Evolutionary conservation across 2,329 filamentous ascomycete genomes (phyloP), one percentile per base, ranked within the genome.

Genomic region (Cladosporium cucumerinum): DNA sequence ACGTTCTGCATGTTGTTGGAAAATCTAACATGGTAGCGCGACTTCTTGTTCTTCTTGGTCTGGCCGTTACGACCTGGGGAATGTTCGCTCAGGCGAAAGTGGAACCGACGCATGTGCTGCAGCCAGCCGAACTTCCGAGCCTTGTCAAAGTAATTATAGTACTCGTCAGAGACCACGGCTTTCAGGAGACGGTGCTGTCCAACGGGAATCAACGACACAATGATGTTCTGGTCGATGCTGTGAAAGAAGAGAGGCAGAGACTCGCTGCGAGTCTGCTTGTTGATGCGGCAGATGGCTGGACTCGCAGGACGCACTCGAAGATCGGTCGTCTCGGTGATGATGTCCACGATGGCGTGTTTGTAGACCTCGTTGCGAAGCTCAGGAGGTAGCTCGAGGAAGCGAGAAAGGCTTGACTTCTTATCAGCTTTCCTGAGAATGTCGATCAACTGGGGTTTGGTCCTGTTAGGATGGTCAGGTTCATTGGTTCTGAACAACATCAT

Each of bases 281-380:
- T 48, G 46, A 43, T 28, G 2, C 32, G 55, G 46, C 63, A 43
- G 48, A 65, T 60, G 23, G 48, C 21, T 25, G 63, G 63, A 14
- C 36, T 26, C 10, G 28, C 14, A 11, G 63, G 63, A 18, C 57
- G 57, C 11, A 61, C 57, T 7, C 30, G 63, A 23, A 28, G n/a
- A 12, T 26, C 23, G 28, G 28, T 30, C 5, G 10, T 12, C 18
- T 36, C 10, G 23, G 39, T 18, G 8, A 30, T 18, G 25, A 52
- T 18, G n/a, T 57, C 43, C 18, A 26, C 49, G n/a, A 62, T n/a
- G 21, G 49, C 57, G 21, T 49, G 21, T 6, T 28, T 16, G 59
- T 62, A 65, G 36, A 65, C 52, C 16, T 23, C 18, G 28, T 64
- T 64, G 46, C 65, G 61, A 26, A 64, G 57, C 51, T 66, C 65